A percentile compares a stretch with the other conserved stretches of the same genome.
Conservation (phyloP, 257 asterid species). For the Solanum microdontum region DNA sequence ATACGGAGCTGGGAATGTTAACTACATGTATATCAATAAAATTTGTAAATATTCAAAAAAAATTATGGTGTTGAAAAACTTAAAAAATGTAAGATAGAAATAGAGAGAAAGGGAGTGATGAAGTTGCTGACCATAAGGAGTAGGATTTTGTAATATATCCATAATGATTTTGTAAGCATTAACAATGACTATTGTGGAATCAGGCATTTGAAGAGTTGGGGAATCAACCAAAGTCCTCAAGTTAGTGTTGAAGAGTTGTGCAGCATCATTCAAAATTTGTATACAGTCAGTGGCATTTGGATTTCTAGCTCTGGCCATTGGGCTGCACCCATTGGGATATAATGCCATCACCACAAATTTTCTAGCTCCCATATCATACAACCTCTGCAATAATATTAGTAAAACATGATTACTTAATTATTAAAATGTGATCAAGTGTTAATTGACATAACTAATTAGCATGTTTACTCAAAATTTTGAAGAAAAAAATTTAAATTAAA, state of each 20-base stretch:
- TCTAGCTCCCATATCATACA: conserved; percentile 60
- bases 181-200: conserved; percentile 40
- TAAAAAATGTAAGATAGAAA: neutral
- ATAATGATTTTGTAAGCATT: conserved; percentile 44
- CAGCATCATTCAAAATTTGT: conserved; percentile 33
- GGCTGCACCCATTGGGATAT: conserved; percentile 71
- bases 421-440: neutral
- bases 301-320: conserved; percentile 27
- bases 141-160: conserved; percentile 45
- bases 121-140: conserved; percentile 24
- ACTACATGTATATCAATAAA: neutral
- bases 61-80: neutral
- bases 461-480: too few relatives aligned
- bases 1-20: too few relatives aligned
- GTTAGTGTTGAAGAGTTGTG: conserved; percentile 35
- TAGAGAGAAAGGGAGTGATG: neutral
- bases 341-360: conserved; percentile 56
- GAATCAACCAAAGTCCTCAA: conserved; percentile 31
- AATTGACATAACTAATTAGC: neutral
- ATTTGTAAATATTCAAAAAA: too few relatives aligned
- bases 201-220: conserved; percentile 37
- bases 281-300: conserved; percentile 29
- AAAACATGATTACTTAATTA: neutral
- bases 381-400: conserved; percentile 27
- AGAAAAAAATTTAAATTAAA: too few relatives aligned